Conservation (phyloP, 768 basidiomycete genomes). For the Tylopilus balloui region DNA sequence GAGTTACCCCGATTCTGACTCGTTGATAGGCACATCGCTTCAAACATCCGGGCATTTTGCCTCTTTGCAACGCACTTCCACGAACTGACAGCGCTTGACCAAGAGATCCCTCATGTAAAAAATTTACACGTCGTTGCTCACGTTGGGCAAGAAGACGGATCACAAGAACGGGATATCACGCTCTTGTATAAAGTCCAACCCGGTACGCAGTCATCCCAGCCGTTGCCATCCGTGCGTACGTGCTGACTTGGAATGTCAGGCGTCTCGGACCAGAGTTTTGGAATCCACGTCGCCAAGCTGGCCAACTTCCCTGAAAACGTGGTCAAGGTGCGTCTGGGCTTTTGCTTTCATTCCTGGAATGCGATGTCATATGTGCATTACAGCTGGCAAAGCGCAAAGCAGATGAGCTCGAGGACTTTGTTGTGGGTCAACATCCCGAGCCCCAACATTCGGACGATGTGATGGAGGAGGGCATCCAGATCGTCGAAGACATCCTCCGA, state of each 20-base stretch:
- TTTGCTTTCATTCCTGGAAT: not conserved
- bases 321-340: constrained; percentile 55
- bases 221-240: not conserved
- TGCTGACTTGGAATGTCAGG: constrained; percentile 40
- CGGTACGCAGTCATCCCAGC: constrained; percentile 44
- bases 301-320: constrained; percentile 97
- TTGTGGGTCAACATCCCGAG: constrained; percentile 36
- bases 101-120: constrained; percentile 81
- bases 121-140: constrained; percentile 96
- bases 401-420: constrained; percentile 87
- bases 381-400: constrained; percentile 91
- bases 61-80: constrained; percentile 98
- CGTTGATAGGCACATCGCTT: constrained; percentile 76
- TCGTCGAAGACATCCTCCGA: constrained; percentile 75
- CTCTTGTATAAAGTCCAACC: constrained; percentile 71
- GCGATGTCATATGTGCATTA: not conserved
- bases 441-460: constrained; percentile 53
- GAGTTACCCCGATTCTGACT: not conserved
- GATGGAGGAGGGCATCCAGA: constrained; percentile 71
- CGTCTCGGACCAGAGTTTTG: constrained; percentile 95
- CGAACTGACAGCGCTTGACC: constrained; percentile 88
- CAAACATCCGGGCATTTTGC: constrained; percentile 88
- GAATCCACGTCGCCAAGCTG: constrained; percentile 96
- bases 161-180: constrained; percentile 71
- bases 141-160: constrained; percentile 51